These are phyloP conservation scores for Verticillium isaacii DNA, from an alignment of 2,329 filamentous ascomycete species.

Conservation along the genomic window DNA sequence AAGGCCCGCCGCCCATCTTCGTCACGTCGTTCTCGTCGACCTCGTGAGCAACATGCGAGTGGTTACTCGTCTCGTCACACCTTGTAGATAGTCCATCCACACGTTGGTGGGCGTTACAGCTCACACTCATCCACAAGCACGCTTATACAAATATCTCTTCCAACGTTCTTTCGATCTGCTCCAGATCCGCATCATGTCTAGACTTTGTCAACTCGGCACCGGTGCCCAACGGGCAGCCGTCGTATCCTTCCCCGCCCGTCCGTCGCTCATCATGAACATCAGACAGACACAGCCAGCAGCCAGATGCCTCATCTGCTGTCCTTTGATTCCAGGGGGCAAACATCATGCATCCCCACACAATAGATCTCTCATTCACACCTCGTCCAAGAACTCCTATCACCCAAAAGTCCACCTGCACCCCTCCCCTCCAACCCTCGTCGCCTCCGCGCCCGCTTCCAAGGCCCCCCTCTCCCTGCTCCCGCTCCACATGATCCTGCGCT, in stretches of 20 bases:
- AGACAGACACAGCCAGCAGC: neutral
- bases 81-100: neutral
- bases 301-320: neutral
- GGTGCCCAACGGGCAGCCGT: neutral
- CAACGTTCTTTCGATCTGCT: neutral
- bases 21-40: neutral
- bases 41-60: neutral
- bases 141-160: neutral
- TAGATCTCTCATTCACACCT: neutral
- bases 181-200: neutral
- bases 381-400: neutral
- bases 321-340: neutral
- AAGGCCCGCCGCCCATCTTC: neutral
- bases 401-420: neutral
- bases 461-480: constrained; percentile 61
- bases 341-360: neutral
- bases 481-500: constrained; percentile 61
- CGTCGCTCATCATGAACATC: neutral
- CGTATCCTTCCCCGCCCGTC: neutral
- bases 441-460: constrained; percentile 1
- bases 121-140: neutral
- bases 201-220: neutral
- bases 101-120: neutral
- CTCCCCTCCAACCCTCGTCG: neutral
- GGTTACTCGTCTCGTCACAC: neutral